Conservation (phyloP, 2,329 filamentous ascomycete species). For the Diplodia seriata region DNA sequence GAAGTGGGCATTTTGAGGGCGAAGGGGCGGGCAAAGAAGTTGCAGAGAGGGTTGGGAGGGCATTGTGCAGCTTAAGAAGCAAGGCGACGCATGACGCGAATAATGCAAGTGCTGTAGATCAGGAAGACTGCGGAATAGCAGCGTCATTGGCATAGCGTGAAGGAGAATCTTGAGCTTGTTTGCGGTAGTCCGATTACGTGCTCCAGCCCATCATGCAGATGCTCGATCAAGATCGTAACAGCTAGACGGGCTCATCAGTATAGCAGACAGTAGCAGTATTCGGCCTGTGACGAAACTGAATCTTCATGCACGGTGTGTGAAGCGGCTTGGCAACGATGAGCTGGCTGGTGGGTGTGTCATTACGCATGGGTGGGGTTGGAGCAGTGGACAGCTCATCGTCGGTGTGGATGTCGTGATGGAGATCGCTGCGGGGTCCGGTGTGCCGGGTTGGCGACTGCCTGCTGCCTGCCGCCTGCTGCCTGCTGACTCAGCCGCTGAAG, state of each 20-base stretch:
- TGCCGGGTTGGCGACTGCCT: no score
- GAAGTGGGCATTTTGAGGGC: slow-evolving; percentile 21
- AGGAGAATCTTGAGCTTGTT: slow-evolving; percentile 8
- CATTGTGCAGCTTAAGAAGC: not conserved
- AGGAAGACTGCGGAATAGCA: not conserved
- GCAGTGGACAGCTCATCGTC: slow-evolving; percentile 15
- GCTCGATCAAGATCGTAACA: slow-evolving; percentile 67
- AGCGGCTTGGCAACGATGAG: slow-evolving; percentile 33
- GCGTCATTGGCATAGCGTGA: not conserved
- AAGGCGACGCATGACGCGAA: not conserved
- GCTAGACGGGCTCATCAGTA: not conserved
- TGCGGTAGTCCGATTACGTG: slow-evolving; percentile 10
- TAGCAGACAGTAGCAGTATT: not conserved
- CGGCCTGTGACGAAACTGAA: no score
- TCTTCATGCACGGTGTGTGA: slow-evolving; percentile 22
- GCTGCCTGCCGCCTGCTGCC: not conserved
- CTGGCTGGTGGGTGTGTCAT: slow-evolving; percentile 11
- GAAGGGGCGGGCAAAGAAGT: not conserved
- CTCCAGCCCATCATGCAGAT: slow-evolving; percentile 65
- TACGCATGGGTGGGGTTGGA: not conserved
- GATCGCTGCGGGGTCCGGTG: slow-evolving; percentile 24
- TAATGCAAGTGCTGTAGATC: not conserved
- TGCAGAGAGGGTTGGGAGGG: not conserved
- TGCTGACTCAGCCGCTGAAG: not conserved
- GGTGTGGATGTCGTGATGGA: slow-evolving; percentile 25